Evolutionary conservation across 345 rosid species (phyloP).

Genomic region (Eucalyptus regnans): DNA sequence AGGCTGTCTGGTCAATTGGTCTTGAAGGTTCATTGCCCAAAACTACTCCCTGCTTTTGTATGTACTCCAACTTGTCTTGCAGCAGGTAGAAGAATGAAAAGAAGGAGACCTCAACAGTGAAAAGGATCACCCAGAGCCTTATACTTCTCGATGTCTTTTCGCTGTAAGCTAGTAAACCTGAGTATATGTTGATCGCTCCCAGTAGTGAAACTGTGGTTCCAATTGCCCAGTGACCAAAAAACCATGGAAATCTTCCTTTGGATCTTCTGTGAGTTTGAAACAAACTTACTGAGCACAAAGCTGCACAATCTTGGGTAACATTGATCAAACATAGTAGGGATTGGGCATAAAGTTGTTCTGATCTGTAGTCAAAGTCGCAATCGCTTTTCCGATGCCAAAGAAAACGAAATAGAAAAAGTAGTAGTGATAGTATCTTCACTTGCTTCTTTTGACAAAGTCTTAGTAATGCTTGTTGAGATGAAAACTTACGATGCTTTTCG

Average conservation of each 20-base stretch:
- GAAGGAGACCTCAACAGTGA: slow-evolving; percentile 24
- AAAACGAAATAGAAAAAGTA: not conserved
- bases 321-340: not conserved
- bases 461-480: not conserved
- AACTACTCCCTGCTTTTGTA: slow-evolving; percentile 30
- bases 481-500: not conserved
- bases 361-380: not conserved
- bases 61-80: slow-evolving; percentile 51
- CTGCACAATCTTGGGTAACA: not conserved
- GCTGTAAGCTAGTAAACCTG: slow-evolving; percentile 44
- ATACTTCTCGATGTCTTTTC: slow-evolving; percentile 38
- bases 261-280: slow-evolving; percentile 21
- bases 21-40: slow-evolving; percentile 15
- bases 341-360: not conserved
- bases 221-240: slow-evolving; percentile 36
- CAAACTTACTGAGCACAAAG: not conserved
- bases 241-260: slow-evolving; percentile 42
- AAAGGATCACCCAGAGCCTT: slow-evolving; percentile 26
- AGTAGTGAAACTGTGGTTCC: slow-evolving; percentile 35
- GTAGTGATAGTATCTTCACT: not conserved
- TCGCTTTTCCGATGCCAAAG: not conserved
- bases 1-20: not conserved
- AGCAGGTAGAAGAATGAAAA: slow-evolving; percentile 32
- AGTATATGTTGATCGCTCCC: slow-evolving; percentile 37
- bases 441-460: not conserved